Percentiles rank a stretch among this genome's conserved stretches.
phyloP scores from a whole-genome alignment of 306 rosid species.

The Ammopiptanthus mongolicus region DNA sequence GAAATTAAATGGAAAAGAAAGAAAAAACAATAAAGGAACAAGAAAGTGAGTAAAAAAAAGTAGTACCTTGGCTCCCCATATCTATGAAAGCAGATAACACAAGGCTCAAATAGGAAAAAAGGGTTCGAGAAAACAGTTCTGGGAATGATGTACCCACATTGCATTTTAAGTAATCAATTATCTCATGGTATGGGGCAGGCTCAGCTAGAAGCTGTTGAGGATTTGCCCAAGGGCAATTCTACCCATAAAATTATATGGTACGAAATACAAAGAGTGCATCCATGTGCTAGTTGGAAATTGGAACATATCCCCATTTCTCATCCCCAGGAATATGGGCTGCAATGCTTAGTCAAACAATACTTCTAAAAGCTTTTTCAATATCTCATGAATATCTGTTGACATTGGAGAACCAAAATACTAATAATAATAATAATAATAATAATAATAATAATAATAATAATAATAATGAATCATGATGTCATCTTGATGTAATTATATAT shows the following conservation, averaged over 20 bases:
- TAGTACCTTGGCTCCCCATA: neutral
- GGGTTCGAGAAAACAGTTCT: constrained; percentile 11
- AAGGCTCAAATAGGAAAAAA: constrained; percentile 6
- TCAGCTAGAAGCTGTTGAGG: neutral
- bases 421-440: neutral
- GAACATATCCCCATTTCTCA: constrained; percentile 8
- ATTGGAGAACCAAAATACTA: neutral
- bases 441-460: neutral
- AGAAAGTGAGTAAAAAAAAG: neutral
- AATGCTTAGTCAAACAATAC: constrained; percentile 2
- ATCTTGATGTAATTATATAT: constrained; percentile 17
- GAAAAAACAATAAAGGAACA: neutral
- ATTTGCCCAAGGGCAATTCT: neutral
- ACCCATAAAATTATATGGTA: neutral
- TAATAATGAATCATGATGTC: constrained; percentile 14
- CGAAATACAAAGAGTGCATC: neutral
- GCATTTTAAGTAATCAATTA: constrained; percentile 22
- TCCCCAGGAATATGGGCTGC: neutral
- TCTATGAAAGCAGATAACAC: constrained; percentile 23
- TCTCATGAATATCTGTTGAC: neutral
- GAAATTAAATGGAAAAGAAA: neutral
- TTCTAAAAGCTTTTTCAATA: neutral
- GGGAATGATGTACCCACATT: constrained; percentile 30
- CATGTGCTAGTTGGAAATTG: neutral
- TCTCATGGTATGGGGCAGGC: constrained; percentile 8